Percentiles rank a stretch among this genome's conserved stretches.
phyloP scores from a whole-genome alignment of 441 rosid genomes.

The Pelargonium myrrhifolium region DNA sequence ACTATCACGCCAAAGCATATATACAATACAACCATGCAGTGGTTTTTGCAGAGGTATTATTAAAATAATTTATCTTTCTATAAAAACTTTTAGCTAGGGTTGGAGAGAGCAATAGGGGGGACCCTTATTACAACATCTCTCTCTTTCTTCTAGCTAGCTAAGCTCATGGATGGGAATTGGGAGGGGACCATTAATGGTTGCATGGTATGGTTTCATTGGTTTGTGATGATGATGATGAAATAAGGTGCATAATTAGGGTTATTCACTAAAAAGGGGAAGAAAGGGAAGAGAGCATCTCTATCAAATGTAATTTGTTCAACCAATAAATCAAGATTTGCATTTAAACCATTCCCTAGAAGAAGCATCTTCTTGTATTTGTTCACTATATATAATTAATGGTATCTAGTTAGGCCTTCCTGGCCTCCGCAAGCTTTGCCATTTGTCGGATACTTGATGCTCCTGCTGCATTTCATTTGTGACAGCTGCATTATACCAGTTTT shows the following conservation, averaged over 20 bases:
- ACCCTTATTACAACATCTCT: too few species aligned
- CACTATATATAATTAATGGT: neutral
- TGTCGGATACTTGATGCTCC: neutral
- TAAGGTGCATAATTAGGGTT: neutral
- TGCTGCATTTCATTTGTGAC: neutral
- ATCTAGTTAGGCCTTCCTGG: neutral
- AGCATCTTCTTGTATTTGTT: neutral
- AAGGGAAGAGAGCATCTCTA: neutral
- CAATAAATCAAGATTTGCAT: too few species aligned
- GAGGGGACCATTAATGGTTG: neutral
- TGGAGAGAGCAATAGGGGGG: too few species aligned
- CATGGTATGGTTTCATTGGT: neutral
- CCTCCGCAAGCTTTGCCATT: neutral
- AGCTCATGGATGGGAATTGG: neutral
- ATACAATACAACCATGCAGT: neutral
- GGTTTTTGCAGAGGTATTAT: too few species aligned
- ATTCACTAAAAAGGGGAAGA: conserved; percentile 2
- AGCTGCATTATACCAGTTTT: neutral
- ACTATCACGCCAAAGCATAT: neutral
- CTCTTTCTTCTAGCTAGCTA: too few species aligned
- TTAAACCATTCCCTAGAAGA: neutral
- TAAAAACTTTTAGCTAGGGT: too few species aligned
- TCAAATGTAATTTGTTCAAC: neutral
- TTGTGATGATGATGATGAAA: neutral
- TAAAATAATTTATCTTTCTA: too few species aligned